Percentiles rank a stretch among this genome's conserved stretches.
Conservation (phyloP, 208 protist genomes). For the Leishmania braziliensis region DNA sequence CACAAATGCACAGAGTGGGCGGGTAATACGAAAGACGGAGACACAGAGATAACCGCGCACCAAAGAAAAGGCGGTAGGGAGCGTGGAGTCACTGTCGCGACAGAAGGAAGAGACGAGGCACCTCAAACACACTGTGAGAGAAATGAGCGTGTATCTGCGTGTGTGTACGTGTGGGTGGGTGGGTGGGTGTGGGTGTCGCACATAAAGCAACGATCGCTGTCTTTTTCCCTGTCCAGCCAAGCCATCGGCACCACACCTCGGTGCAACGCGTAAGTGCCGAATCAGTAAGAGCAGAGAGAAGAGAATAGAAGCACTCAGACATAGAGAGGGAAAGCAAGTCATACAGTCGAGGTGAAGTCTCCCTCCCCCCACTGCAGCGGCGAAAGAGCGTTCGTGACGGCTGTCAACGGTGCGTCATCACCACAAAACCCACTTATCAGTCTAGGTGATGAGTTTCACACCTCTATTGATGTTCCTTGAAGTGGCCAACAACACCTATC, state of each 20-base stretch:
- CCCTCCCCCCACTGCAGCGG: no score
- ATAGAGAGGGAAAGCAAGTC: not conserved
- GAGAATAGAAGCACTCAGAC: not conserved
- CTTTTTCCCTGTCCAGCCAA: not conserved
- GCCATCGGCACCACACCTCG: not conserved
- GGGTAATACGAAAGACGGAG: not conserved
- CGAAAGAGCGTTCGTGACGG: not conserved
- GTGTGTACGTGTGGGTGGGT: not conserved
- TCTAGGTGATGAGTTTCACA: not conserved
- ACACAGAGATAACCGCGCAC: not conserved
- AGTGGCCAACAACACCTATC: not conserved
- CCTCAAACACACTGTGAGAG: not conserved
- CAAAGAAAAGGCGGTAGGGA: not conserved
- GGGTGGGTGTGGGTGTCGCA: not conserved
- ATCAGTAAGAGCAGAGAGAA: not conserved
- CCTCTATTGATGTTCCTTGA: not conserved
- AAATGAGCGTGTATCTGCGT: not conserved
- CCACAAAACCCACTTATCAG: not conserved
- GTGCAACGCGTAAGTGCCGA: not conserved
- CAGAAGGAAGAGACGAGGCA: not conserved
- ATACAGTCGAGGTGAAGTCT: not conserved
- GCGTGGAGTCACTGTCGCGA: not conserved
- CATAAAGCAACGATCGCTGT: not conserved
- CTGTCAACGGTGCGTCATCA: not conserved
- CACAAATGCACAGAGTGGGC: not conserved